Conservation (phyloP, 2,329 filamentous ascomycete species). For the Byssothecium circinans region DNA sequence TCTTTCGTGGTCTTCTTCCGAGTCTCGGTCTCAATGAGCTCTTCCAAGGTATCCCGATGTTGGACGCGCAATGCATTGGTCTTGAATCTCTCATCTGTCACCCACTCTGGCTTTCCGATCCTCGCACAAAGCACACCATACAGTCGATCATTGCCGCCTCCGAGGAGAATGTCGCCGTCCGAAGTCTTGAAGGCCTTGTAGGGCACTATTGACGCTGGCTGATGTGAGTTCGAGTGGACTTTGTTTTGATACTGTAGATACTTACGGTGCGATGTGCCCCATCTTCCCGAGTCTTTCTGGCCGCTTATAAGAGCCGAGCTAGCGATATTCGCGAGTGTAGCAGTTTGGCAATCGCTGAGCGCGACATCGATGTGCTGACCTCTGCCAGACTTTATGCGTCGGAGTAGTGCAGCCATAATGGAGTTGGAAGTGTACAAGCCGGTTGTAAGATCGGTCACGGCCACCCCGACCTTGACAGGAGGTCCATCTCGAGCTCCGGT, state of each 20-base stretch:
- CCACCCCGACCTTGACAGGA: conserved; percentile 95
- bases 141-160: conserved; percentile 65
- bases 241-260: conserved; percentile 4
- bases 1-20: conserved; percentile 77
- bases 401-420: conserved; percentile 90
- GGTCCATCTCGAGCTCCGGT: conserved; percentile 85
- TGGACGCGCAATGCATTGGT: conserved; percentile 63
- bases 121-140: conserved; percentile 62
- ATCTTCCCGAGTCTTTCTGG: conserved; percentile 81
- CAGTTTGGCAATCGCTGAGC: conserved; percentile 91
- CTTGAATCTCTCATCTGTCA: conserved; percentile 57
- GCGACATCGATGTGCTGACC: conserved; percentile 93
- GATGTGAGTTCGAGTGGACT: conserved; percentile 12
- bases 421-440: conserved; percentile 93
- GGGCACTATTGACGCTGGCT: conserved; percentile 89
- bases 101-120: conserved; percentile 62
- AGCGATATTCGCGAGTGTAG: conserved; percentile 91
- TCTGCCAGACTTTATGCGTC: conserved; percentile 69
- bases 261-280: conserved; percentile 93
- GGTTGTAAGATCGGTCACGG: conserved; percentile 93
- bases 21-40: conserved; percentile 75
- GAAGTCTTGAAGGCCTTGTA: conserved; percentile 77
- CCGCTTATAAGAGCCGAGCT: conserved; percentile 89
- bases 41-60: conserved; percentile 76
- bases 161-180: conserved; percentile 65